Conservation (phyloP, 1,139 yeast genomes). For the Saccharomycopsis hybrid region DNA sequence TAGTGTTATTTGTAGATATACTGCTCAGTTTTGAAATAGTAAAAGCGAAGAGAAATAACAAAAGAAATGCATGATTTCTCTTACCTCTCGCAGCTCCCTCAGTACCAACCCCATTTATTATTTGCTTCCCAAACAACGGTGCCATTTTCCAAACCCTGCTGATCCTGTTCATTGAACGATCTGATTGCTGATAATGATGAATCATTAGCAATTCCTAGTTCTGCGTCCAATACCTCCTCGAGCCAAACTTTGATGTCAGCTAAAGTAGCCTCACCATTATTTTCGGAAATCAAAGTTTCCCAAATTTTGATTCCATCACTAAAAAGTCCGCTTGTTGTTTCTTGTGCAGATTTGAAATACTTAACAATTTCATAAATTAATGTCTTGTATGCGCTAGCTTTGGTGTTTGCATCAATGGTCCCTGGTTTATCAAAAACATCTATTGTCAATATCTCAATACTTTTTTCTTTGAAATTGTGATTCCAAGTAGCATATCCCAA, state of each 20-base stretch:
- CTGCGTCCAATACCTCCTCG: constrained; percentile 13
- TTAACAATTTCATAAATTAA: constrained; percentile 5
- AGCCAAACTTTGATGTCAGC: constrained; percentile 11
- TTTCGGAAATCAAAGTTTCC: constrained; percentile 4
- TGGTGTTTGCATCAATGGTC: background rate
- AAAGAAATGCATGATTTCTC: too few species aligned
- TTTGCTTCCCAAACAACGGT: constrained; percentile 40
- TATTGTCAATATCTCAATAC: constrained; percentile 11
- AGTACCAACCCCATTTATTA: constrained; percentile 43
- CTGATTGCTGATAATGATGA: constrained; percentile 22
- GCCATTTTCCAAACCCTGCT: background rate
- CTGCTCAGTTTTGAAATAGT: too few species aligned
- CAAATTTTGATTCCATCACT: constrained; percentile 6
- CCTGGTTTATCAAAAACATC: constrained; percentile 1
- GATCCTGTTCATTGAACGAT: constrained; percentile 5
- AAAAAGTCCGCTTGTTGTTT: background rate
- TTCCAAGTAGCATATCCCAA: constrained; percentile 15
- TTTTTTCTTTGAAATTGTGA: constrained; percentile 9
- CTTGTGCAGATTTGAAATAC: background rate
- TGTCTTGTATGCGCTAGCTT: background rate
- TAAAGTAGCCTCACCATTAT: constrained; percentile 20
- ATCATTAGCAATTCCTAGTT: constrained; percentile 21
- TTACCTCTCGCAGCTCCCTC: constrained; percentile 7
- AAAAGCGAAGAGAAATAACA: too few species aligned
- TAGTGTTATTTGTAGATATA: too few species aligned